These are phyloP conservation scores for Phylloboletellus chloephorus DNA, from an alignment of 1,284 basidiomycete genomes.

Conservation along the genomic window DNA sequence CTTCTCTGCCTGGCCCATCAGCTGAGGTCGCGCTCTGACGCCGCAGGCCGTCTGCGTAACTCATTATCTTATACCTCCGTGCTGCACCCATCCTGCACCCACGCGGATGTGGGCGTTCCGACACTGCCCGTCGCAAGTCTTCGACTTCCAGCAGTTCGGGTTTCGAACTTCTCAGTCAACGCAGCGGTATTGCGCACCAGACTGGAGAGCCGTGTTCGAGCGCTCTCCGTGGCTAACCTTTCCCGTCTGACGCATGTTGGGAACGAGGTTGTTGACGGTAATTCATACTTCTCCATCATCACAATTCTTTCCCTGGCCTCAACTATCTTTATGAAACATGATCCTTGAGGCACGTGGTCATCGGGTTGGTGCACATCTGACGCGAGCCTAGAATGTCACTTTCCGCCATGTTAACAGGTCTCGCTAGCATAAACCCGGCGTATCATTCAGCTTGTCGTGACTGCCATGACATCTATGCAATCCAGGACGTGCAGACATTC, in stretches of 20 bases:
- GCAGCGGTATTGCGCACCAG: not conserved
- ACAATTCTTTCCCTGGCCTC: slow-evolving; percentile 24
- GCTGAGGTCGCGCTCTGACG: slow-evolving; percentile 17
- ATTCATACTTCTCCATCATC: slow-evolving; percentile 21
- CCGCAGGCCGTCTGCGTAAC: slow-evolving; percentile 13
- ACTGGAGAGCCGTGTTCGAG: slow-evolving; percentile 1
- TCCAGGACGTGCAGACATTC: slow-evolving; percentile 5
- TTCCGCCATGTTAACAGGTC: slow-evolving; percentile 2
- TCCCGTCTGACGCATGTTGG: slow-evolving; percentile 24
- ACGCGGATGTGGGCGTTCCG: slow-evolving; percentile 8
- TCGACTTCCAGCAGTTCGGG: slow-evolving; percentile 4
- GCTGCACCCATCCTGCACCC: slow-evolving; percentile 2
- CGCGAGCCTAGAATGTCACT: slow-evolving; percentile 4
- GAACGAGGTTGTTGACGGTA: slow-evolving; percentile 28
- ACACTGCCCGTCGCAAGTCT: not conserved
- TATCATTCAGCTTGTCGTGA: not conserved
- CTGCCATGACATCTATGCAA: not conserved
- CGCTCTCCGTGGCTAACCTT: slow-evolving; percentile 13
- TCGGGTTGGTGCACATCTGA: slow-evolving; percentile 7
- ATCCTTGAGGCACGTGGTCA: slow-evolving; percentile 18
- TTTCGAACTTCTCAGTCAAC: not conserved
- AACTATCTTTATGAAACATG: slow-evolving; percentile 17
- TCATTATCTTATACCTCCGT: slow-evolving; percentile 28
- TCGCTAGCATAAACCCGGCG: slow-evolving; percentile 1
- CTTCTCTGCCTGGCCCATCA: slow-evolving; percentile 15